phyloP scores from a whole-genome alignment of 2,329 filamentous ascomycete genomes.

The Alternaria sp. region DNA sequence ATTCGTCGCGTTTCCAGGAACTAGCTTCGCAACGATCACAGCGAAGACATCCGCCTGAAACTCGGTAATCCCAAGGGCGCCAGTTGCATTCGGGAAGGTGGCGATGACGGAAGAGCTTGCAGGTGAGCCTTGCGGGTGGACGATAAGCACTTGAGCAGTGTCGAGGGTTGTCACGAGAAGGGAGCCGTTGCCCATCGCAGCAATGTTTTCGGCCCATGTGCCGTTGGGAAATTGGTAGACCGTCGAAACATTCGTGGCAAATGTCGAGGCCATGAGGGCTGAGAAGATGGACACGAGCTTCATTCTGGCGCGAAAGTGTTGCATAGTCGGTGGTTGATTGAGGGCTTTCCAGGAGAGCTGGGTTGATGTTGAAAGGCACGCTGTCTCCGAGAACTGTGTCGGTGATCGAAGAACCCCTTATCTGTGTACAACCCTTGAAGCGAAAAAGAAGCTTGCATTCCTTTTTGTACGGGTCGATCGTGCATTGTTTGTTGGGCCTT shows the following conservation, averaged over 20 bases:
- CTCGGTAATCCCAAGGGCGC: constrained; percentile 49
- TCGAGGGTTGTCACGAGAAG: constrained; percentile 45
- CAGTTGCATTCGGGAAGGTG: constrained; percentile 28
- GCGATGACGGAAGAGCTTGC: constrained; percentile 29
- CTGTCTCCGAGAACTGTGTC: background rate
- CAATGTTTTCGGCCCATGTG: constrained; percentile 49
- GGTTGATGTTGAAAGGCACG: background rate
- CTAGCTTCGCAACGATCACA: constrained; percentile 31
- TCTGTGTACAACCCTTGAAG: background rate
- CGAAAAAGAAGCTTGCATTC: background rate
- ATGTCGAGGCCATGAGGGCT: background rate
- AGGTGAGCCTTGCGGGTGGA: constrained; percentile 37
- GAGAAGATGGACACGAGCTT: background rate
- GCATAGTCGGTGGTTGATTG: background rate
- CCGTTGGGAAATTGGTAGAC: constrained; percentile 34
- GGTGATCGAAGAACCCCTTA: background rate
- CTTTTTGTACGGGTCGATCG: background rate
- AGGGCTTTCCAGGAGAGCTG: background rate
- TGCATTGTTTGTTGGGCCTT: background rate
- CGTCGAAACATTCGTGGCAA: constrained; percentile 8
- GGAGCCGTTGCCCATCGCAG: constrained; percentile 44
- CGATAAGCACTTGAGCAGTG: constrained; percentile 40
- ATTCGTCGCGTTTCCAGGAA: constrained; percentile 1
- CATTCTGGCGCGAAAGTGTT: background rate
- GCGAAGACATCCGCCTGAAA: constrained; percentile 42